Conservation (phyloP, 2,329 filamentous ascomycete genomes). For the Colletotrichum lindemuthianum region DNA sequence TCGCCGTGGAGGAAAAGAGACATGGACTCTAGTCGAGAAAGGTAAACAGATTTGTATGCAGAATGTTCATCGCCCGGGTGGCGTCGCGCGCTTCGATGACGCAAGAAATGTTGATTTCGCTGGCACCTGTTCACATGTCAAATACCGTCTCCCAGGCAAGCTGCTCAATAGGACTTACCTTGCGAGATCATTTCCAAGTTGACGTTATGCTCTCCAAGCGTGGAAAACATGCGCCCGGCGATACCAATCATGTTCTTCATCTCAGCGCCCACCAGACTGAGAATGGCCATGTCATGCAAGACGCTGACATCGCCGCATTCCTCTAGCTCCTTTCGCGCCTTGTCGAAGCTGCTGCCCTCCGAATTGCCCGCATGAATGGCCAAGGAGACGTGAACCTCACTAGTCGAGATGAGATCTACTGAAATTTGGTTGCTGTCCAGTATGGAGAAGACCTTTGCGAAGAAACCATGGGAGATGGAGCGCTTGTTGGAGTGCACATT, state of each 20-base stretch:
- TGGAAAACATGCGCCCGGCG: conserved; percentile 93
- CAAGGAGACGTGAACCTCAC: conserved; percentile 97
- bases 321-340: conserved; percentile 76
- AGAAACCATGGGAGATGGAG: conserved; percentile 94
- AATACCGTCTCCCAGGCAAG: conserved; percentile 58
- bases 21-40: conserved; percentile 77
- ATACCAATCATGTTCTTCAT: conserved; percentile 99
- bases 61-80: conserved; percentile 91
- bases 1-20: not conserved
- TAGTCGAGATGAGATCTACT: conserved; percentile 95
- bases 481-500: conserved; percentile 99
- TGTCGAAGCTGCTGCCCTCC: conserved; percentile 70
- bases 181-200: conserved; percentile 99
- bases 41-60: conserved; percentile 96
- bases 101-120: conserved; percentile 99
- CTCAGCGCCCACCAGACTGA: conserved; percentile 92
- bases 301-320: conserved; percentile 92
- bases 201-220: conserved; percentile 89
- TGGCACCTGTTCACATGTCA: conserved; percentile 74
- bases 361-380: conserved; percentile 86
- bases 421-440: conserved; percentile 87
- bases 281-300: conserved; percentile 90
- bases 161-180: conserved; percentile 65
- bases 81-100: conserved; percentile 94
- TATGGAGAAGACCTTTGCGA: conserved; percentile 92